phyloP scores from a whole-genome alignment of 768 basidiomycete species.

The Boletus rufocinnamomeus region DNA sequence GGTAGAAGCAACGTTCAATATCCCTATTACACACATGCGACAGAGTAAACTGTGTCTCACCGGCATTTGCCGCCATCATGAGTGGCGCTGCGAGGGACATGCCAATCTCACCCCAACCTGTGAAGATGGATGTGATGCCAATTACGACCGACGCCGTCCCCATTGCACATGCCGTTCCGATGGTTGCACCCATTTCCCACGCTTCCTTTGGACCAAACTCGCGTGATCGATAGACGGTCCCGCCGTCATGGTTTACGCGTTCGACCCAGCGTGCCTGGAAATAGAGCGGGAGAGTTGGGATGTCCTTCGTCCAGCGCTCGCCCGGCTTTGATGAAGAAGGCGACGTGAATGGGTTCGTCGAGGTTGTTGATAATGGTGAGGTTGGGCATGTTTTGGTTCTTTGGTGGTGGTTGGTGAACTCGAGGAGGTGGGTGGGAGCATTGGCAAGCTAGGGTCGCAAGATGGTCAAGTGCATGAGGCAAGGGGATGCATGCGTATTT shows the following conservation, averaged over 20 bases:
- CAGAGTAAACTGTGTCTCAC: conserved; percentile 6
- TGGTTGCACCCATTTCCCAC: conserved; percentile 21
- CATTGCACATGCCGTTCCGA: conserved; percentile 17
- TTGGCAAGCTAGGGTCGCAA: too few relatives aligned
- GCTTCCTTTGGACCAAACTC: conserved; percentile 20
- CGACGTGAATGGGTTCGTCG: conserved; percentile 21
- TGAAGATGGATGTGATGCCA: conserved; percentile 1
- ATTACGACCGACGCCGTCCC: conserved; percentile 26
- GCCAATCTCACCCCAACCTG: conserved; percentile 1
- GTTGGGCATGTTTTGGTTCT: conserved; percentile 15
- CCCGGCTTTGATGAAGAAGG: conserved; percentile 21
- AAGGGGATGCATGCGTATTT: neutral
- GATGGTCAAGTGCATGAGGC: neutral
- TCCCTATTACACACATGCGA: too few relatives aligned
- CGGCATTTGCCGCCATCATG: conserved; percentile 12
- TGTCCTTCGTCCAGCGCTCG: conserved; percentile 21
- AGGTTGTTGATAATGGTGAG: conserved; percentile 24
- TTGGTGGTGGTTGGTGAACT: neutral
- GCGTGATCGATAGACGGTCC: conserved; percentile 7
- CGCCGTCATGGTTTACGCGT: conserved; percentile 11
- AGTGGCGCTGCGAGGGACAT: conserved; percentile 10
- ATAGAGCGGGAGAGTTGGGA: conserved; percentile 12
- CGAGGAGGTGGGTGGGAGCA: neutral
- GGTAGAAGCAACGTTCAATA: neutral
- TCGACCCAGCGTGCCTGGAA: conserved; percentile 20